Evolutionary conservation across 2,329 filamentous ascomycete species (phyloP).

Genomic region (Trichoderma arundinaceum): DNA sequence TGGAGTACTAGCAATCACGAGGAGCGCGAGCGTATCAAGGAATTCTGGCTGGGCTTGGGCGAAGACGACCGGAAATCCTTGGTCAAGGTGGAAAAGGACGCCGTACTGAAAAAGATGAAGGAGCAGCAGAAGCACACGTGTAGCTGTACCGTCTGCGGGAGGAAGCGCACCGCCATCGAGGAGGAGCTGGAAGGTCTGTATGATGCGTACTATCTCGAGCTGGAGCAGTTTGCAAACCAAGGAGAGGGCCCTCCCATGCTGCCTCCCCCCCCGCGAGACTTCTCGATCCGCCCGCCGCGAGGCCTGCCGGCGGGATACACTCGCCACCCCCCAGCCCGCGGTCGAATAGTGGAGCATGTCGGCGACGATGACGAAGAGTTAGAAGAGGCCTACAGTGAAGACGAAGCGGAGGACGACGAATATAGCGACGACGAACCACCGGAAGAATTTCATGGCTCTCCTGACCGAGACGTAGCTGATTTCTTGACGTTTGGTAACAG

Average conservation of each 20-base stretch:
- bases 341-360: conserved; percentile 73
- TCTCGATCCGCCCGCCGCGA: conserved; percentile 63
- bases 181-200: conserved; percentile 97
- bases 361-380: conserved; percentile 62
- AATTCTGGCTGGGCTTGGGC: conserved; percentile 94
- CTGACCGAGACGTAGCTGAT: conserved; percentile 74
- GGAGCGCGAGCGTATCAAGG: conserved; percentile 95
- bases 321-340: conserved; percentile 73
- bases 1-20: conserved; percentile 97
- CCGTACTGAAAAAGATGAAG: conserved; percentile 98
- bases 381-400: conserved; percentile 57
- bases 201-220: conserved; percentile 97
- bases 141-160: conserved; percentile 94
- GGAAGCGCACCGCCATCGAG: conserved; percentile 95
- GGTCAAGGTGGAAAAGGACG: conserved; percentile 98
- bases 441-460: conserved; percentile 69
- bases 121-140: conserved; percentile 99
- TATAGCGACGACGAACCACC: conserved; percentile 70
- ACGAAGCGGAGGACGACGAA: conserved; percentile 63
- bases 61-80: conserved; percentile 94
- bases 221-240: conserved; percentile 95
- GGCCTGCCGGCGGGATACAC: conserved; percentile 63
- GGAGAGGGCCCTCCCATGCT: conserved; percentile 66
- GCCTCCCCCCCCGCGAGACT: conserved; percentile 61
- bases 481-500: conserved; percentile 98